These are phyloP conservation scores for Albifimbria verrucaria DNA, from an alignment of 2,329 filamentous ascomycete species.

Conservation along the genomic window DNA sequence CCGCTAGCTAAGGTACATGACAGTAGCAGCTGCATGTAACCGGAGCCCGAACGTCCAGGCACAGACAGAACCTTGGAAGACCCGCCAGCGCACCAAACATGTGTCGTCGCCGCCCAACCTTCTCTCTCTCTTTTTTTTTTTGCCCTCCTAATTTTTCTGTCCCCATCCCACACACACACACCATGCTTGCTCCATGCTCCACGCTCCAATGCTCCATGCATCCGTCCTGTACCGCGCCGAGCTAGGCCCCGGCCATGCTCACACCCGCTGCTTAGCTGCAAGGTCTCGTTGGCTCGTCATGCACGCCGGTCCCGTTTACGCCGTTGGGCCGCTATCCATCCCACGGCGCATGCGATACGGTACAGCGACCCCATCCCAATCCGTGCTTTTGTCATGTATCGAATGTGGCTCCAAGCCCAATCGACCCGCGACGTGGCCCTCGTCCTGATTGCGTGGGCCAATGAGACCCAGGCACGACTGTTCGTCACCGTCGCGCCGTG, in stretches of 20 bases:
- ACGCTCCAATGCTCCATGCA: too few relatives aligned
- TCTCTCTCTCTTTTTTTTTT: neutral
- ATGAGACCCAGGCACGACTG: slow-evolving; percentile 25
- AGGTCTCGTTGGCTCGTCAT: neutral
- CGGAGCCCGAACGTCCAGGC: neutral
- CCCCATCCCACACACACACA: too few relatives aligned
- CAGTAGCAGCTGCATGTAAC: neutral
- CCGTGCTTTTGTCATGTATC: neutral
- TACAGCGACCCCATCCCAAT: neutral
- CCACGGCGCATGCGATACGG: too few relatives aligned
- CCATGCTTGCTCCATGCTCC: too few relatives aligned
- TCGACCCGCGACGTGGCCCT: slow-evolving; percentile 25
- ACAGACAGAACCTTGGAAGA: neutral
- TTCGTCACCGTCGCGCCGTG: slow-evolving; percentile 4
- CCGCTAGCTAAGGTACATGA: too few relatives aligned
- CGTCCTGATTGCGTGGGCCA: slow-evolving; percentile 21
- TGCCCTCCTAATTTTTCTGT: too few relatives aligned
- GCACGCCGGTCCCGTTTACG: slow-evolving; percentile 4
- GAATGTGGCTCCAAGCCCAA: slow-evolving; percentile 17
- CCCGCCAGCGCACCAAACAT: neutral
- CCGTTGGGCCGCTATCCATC: slow-evolving; percentile 24
- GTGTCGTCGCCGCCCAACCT: neutral
- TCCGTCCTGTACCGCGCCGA: too few relatives aligned
- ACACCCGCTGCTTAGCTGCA: neutral
- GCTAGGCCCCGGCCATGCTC: neutral